Base-by-base conservation (phyloP, 768 basidiomycete species). In the Leccinum uliginosum region DNA sequence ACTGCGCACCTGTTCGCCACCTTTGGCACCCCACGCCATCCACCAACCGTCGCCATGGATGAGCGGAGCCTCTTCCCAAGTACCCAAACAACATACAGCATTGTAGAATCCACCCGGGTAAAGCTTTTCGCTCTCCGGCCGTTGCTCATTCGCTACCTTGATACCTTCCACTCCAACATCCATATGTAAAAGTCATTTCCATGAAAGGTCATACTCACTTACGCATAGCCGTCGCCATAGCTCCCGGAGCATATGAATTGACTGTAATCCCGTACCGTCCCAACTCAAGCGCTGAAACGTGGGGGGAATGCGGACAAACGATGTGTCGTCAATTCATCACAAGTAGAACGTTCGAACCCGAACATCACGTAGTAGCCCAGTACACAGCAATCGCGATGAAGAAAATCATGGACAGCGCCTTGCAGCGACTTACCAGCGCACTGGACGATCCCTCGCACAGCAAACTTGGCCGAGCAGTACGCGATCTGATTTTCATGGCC, bases 231-330 rank as follows among this genome's bases (percentile, higher is more conserved):
- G 73, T 75, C 46, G 55, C 50, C 14, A 74, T 67, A 32, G 56
- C 52, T 11, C 61, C 62, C 17, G 71, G 71, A 27, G 73, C 64
- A 62, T 61, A 73, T 53, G 71, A 60, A 62, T 69, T 65, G 14
- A 64, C 69, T 7, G 62, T 68, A 55, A 71, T 71, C 6, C 52
- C 55, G 55, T 68, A 51, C 19, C 59, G 50, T 30, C 59, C 65
- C 29, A 67, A 63, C 60, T 74, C 72, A n/a, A 64, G 23, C 0
- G 65, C 71, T 71, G 6, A 3, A 52, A 38, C 1, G 50, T 15
- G 58, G 60, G 27, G 6, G 43, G 38, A 59, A 54, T 26, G 64
- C 55, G 64, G 65, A 27, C 46, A 14, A 47, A 15, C 40, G 35
- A 30, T 10, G 46, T 53, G 7, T 54, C 53, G 57, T 54, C 29